These are phyloP conservation scores for Lodderomyces margitis DNA, from an alignment of 1,139 yeast species.

Conservation along the genomic window DNA sequence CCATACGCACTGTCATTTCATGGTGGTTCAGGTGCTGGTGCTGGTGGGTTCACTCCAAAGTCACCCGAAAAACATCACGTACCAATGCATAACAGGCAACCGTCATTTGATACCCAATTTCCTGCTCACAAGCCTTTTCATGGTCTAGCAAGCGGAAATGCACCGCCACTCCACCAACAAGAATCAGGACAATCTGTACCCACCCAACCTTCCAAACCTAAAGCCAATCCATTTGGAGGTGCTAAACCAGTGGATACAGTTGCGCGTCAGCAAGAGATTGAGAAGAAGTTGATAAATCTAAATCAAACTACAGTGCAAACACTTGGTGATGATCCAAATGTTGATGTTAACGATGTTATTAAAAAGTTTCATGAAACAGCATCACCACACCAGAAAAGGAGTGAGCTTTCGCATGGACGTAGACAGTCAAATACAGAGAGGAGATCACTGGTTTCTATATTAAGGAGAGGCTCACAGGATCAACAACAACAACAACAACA, in stretches of 20 bases:
- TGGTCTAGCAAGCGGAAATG: constrained; percentile 4
- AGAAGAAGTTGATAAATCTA: constrained; percentile 44
- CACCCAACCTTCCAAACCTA: constrained; percentile 21
- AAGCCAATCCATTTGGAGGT: constrained; percentile 45
- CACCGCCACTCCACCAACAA: constrained; percentile 6
- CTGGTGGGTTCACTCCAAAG: constrained; percentile 1
- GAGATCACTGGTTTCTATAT: constrained; percentile 21
- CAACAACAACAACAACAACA: constrained; percentile 2
- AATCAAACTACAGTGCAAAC: constrained; percentile 62
- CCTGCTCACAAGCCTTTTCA: constrained; percentile 9
- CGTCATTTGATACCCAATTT: constrained; percentile 12
- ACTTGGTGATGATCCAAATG: constrained; percentile 30
- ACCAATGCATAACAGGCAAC: constrained; percentile 9
- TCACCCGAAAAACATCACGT: constrained; percentile 9
- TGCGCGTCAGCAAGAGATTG: constrained; percentile 41
- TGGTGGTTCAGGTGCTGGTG: not conserved
- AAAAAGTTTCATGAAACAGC: constrained; percentile 16
- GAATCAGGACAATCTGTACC: not conserved
- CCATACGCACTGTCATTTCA: not conserved
- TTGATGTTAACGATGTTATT: constrained; percentile 18
- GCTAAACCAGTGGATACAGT: constrained; percentile 48
- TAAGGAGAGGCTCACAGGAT: constrained; percentile 15
- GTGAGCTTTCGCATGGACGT: constrained; percentile 13
- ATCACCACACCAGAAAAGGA: constrained; percentile 17
- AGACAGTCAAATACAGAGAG: constrained; percentile 14